Evolutionary conservation across 139 green algal species (phyloP).

Genomic region (Medakamo hakoo): DNA sequence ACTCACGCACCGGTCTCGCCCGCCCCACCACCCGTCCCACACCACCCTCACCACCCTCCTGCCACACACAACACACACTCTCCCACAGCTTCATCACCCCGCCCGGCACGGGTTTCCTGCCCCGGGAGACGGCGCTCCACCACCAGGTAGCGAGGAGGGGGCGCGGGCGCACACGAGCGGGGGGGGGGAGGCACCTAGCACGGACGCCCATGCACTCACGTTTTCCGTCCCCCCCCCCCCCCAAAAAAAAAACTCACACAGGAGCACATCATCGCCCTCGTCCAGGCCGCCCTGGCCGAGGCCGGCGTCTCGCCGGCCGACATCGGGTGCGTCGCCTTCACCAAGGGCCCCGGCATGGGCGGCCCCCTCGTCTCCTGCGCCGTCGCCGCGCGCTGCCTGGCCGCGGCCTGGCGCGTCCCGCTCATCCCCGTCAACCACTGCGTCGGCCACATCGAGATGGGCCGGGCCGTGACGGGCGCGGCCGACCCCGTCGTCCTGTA

Average conservation of each 20-base stretch:
- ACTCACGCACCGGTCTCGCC: too few species aligned
- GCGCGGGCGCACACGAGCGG: too few species aligned
- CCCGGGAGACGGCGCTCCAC: conserved; percentile 65
- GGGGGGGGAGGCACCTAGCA: too few species aligned
- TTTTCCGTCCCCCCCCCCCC: too few species aligned
- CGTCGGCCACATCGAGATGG: conserved; percentile 89
- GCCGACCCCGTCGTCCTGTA: conserved; percentile 82
- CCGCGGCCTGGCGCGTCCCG: conserved; percentile 48
- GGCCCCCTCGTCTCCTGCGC: conserved; percentile 58
- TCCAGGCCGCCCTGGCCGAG: conserved; percentile 44
- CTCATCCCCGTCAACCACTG: conserved; percentile 84
- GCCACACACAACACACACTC: not conserved
- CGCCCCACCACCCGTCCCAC: too few species aligned
- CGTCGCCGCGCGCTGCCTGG: conserved; percentile 64
- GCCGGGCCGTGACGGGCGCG: conserved; percentile 61
- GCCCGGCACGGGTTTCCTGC: conserved; percentile 68
- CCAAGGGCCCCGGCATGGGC: conserved; percentile 84
- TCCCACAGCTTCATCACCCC: conserved; percentile 58
- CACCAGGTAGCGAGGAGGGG: conserved; percentile 41
- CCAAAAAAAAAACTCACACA: too few species aligned
- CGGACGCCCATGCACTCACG: too few species aligned
- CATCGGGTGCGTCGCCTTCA: conserved; percentile 61
- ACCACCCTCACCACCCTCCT: not conserved
- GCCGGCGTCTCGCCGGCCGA: conserved; percentile 31
- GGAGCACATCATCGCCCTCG: conserved; percentile 35